Base-by-base conservation (phyloP, 139 green algal species). In the Micractinium conductrix region DNA sequence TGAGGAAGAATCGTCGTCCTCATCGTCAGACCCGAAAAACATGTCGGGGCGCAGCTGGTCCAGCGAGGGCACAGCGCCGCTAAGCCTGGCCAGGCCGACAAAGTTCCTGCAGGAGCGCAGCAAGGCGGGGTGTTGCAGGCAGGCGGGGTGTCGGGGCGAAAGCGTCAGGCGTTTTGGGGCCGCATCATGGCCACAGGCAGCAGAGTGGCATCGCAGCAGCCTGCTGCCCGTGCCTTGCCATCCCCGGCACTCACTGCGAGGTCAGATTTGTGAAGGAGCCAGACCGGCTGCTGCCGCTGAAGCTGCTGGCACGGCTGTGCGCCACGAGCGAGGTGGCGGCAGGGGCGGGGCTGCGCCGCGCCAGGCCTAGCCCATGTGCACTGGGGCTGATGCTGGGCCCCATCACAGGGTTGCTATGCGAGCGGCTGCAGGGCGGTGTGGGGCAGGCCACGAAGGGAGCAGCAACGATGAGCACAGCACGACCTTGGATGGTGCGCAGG, bases 11-110 rank as follows among this genome's bases (percentile, higher is more conserved):
- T 81, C 74, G 30, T 81, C 75, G 6, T 75, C 78, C 21, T 83
- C 78, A 33, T 65, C 78, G 62, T 83, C 78, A 19, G 76, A 55
- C 9, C 78, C 78, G 26, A 83, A 83, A 21, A 83, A 83, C 78
- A 83, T 74, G 62, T 83, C 78, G 28, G 78, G 60, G 35, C 78
- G 78, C 78, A 74, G 62, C 78, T 83, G 62, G 62, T 83, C 78
- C 42, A 83, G 78, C 4, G 76, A 71, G 19, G 76, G 76, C 76
- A 82, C 76, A 26, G 58, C 76, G 58, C 76, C 76, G 38, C 72
- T 82, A 26, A 82, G 30, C 21, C 30, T 58, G 14, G 76, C 76
- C 58, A 82, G 76, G 76, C 43, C 72, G 38, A 58, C 76, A 58
- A 58, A 82, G 5, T 38, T 22, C 76, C 76, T 82, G 76, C 58